These are phyloP conservation scores for Populus nigra DNA, from an alignment of 345 rosid genomes.

Conservation along the genomic window DNA sequence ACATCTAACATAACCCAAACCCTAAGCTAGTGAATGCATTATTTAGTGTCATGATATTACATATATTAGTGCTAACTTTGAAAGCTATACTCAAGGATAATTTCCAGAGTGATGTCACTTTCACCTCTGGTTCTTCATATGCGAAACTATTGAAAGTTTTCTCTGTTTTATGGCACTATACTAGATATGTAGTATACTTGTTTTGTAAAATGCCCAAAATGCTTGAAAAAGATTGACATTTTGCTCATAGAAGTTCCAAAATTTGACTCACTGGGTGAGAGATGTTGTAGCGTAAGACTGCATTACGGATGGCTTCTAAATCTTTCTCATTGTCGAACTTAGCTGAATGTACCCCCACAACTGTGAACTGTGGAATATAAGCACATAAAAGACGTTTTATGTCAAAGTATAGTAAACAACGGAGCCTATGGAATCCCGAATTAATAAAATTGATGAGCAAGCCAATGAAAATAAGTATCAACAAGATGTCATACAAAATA, in stretches of 20 bases:
- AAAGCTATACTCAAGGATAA: neutral
- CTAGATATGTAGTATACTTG: neutral
- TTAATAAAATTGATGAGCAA: neutral
- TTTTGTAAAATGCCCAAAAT: slow-evolving; percentile 1
- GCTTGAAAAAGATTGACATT: slow-evolving; percentile 4
- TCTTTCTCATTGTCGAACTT: slow-evolving; percentile 98
- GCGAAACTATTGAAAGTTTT: too few species aligned
- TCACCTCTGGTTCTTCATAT: neutral
- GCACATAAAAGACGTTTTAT: neutral
- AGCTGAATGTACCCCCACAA: slow-evolving; percentile 96
- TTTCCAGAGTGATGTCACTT: neutral
- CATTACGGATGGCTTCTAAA: slow-evolving; percentile 88
- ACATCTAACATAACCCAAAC: neutral
- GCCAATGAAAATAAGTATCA: neutral
- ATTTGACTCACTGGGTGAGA: slow-evolving; percentile 67
- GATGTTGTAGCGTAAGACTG: slow-evolving; percentile 78
- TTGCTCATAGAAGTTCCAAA: slow-evolving; percentile 5
- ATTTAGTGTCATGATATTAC: neutral
- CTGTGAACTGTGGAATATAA: slow-evolving; percentile 56
- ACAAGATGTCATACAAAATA: neutral
- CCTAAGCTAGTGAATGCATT: neutral
- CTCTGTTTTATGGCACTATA: neutral
- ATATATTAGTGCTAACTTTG: neutral
- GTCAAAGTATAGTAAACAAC: neutral
- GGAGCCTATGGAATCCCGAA: neutral